These are phyloP conservation scores for Oropetium thomaeum DNA, from an alignment of 176 grass and related monocot species.

Conservation along the genomic window DNA sequence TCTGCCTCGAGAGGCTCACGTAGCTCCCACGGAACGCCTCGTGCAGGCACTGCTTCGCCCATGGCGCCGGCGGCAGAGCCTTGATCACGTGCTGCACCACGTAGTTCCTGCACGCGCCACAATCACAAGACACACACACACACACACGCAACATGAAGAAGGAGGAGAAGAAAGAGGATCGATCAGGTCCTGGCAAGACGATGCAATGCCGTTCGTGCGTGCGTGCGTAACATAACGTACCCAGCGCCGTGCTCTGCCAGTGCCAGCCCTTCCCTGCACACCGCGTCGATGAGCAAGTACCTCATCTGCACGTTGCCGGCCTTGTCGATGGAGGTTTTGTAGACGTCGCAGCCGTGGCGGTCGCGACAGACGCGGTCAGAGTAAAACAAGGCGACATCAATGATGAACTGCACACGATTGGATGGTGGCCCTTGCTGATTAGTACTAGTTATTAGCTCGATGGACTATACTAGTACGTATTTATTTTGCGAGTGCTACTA, in stretches of 20 bases:
- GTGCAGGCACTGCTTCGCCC: neutral
- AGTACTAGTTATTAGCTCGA: neutral
- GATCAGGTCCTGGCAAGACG: no score
- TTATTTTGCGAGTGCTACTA: no score
- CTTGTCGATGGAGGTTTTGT: conserved; percentile 6
- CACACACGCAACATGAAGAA: no score
- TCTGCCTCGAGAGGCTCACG: conserved; percentile 25
- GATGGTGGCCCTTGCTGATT: neutral
- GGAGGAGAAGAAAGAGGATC: no score
- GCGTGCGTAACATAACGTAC: no score
- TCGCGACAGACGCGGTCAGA: neutral
- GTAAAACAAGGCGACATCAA: neutral
- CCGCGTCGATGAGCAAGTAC: neutral
- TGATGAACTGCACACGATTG: conserved; percentile 15
- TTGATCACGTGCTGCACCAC: conserved; percentile 21
- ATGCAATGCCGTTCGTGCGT: no score
- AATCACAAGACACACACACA: no score
- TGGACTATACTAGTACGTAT: no score
- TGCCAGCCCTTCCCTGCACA: neutral
- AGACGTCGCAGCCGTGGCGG: conserved; percentile 4
- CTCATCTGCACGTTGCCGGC: neutral
- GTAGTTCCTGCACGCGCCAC: conserved; percentile 41
- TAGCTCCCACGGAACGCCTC: neutral
- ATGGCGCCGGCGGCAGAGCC: neutral
- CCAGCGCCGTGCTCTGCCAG: conserved; percentile 8